Evolutionary conservation across 106 monocot genomes (phyloP).

Genomic region (Phalaenopsis aphrodite): DNA sequence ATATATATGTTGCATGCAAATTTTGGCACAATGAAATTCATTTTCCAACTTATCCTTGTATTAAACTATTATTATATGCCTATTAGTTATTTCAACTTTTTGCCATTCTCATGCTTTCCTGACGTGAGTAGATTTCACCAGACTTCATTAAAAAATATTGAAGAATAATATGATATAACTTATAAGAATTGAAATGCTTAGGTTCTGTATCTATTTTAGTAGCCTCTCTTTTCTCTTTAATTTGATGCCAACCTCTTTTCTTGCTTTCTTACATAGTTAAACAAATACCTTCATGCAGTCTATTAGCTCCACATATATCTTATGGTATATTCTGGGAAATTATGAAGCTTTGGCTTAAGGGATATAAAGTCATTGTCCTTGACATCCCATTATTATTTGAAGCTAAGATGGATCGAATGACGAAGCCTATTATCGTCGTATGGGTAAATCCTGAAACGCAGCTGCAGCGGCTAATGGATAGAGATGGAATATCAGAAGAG

Average conservation of each 20-base stretch:
- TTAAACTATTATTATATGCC: too few species aligned
- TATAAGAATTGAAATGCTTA: background rate
- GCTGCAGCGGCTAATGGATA: conserved; percentile 54
- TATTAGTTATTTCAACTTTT: too few species aligned
- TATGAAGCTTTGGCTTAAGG: conserved; percentile 77
- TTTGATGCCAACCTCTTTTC: background rate
- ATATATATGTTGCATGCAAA: too few species aligned
- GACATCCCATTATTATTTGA: conserved; percentile 92
- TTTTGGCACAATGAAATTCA: too few species aligned
- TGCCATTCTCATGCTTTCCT: too few species aligned
- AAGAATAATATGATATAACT: background rate
- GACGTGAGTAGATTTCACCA: background rate
- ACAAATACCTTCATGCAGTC: conserved; percentile 22
- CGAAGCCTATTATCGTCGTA: conserved; percentile 68
- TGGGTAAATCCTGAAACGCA: conserved; percentile 87
- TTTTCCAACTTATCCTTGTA: too few species aligned
- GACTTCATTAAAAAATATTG: background rate
- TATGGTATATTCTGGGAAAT: conserved; percentile 71
- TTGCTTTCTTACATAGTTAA: background rate
- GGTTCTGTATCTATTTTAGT: background rate
- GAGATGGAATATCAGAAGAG: conserved; percentile 72
- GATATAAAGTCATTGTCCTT: conserved; percentile 61
- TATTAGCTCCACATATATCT: conserved; percentile 84
- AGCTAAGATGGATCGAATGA: conserved; percentile 66
- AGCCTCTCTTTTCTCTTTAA: background rate